These are phyloP conservation scores for Pythium scleroteichum DNA, from an alignment of 352 stramenopile genomes.

Conservation along the genomic window DNA sequence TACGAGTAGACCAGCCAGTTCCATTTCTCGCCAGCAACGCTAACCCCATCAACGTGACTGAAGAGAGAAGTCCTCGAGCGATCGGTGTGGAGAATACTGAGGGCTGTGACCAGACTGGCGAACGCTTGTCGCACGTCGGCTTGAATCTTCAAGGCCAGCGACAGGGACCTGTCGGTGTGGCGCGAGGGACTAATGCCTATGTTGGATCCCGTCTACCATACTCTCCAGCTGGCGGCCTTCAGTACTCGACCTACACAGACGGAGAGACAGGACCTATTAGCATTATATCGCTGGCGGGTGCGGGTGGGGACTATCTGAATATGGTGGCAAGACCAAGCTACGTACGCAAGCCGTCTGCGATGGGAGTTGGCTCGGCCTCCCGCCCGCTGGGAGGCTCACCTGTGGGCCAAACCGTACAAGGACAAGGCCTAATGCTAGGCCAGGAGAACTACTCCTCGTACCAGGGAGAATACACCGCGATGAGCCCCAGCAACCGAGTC, in stretches of 20 bases:
- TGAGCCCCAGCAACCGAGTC: no score
- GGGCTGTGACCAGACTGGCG: neutral
- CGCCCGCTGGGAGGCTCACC: neutral
- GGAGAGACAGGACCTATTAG: slow-evolving; percentile 3
- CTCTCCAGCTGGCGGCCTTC: neutral
- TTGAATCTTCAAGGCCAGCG: slow-evolving; percentile 7
- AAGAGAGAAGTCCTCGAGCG: no score
- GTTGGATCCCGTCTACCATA: neutral
- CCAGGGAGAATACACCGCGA: no score
- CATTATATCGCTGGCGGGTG: slow-evolving; percentile 19
- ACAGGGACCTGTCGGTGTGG: neutral
- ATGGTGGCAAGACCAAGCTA: slow-evolving; percentile 28
- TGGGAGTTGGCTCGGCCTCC: neutral
- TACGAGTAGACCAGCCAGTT: no score
- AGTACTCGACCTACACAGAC: neutral
- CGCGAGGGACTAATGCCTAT: neutral
- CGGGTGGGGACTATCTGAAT: slow-evolving; percentile 26
- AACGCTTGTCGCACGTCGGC: neutral
- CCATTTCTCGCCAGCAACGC: no score
- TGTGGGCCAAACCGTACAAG: neutral
- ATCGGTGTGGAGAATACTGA: no score
- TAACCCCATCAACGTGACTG: no score
- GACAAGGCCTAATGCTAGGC: slow-evolving; percentile 1
- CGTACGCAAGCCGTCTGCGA: slow-evolving; percentile 15
- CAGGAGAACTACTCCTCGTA: neutral